Base-by-base conservation (phyloP, 352 stramenopile genomes). In the Globisporangium nagaii region DNA sequence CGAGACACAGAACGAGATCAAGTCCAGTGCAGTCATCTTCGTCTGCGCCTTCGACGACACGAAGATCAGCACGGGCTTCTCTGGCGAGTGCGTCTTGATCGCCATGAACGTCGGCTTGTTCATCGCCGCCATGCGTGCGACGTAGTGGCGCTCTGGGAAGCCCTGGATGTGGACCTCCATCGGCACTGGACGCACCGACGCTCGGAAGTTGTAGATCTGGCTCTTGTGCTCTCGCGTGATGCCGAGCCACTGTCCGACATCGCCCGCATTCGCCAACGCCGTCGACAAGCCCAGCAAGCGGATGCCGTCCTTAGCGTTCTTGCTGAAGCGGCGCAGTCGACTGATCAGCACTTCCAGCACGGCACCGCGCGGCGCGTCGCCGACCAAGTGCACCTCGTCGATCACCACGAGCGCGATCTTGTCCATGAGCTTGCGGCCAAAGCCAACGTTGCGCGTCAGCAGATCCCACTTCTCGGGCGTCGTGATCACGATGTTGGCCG, bases 71-170 rank as follows among this genome's bases (percentile, higher is more conserved):
- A 86, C 81, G 0, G 96, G 97, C 56, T 98, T 97, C 9, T 79
- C 86, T 0, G 88, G 84, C 35, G 93, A 96, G 60, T 99, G 88
- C 39, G 97, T 75, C 63, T 97, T 94, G 51, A 99, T 99, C 20
- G 96, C 94, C 53, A 96, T 91, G 61, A 98, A 99, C 6, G 93
- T 98, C 6, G 97, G 97, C 48, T 99, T 99, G 74, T 99, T 99
- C 97, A 99, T 99, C 9, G 95, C 98, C 4, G 95, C 93, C 97
- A 99, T 99, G 15, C 96, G 78, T 19, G 96, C 88, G 52, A 97
- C 97, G 48, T 99, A 99, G 51, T 99, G 95, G 32, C 96, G 93
- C 30, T 97, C 96, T 0, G 95, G 86, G 54, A 97, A 99, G 10
- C 95, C 95, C 66, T 98, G 93, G 41, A 99, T 93, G 57, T 98